phyloP scores from a whole-genome alignment of 2,329 filamentous ascomycete genomes.

The Colletotrichum caudatum region DNA sequence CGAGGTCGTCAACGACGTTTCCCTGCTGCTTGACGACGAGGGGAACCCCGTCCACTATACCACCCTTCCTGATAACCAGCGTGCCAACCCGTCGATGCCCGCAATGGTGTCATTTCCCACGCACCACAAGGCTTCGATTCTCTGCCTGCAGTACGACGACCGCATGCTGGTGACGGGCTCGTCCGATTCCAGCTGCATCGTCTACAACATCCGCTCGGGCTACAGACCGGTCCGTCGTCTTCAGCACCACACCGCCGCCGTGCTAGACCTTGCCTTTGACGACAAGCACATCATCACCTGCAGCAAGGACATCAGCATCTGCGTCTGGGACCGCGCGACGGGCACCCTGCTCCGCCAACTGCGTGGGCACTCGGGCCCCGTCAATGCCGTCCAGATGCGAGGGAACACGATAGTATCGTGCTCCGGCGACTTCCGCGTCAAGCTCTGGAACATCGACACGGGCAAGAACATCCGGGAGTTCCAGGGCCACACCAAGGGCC shows the following conservation, averaged over 20 bases:
- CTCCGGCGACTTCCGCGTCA: slow-evolving; percentile 91
- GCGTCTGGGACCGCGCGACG: slow-evolving; percentile 90
- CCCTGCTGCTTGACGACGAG: slow-evolving; percentile 64
- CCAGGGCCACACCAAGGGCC: slow-evolving; percentile 87
- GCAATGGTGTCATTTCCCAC: slow-evolving; percentile 67
- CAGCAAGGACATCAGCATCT: slow-evolving; percentile 94
- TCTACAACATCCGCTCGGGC: slow-evolving; percentile 84
- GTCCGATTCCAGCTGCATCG: slow-evolving; percentile 90
- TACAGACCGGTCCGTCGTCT: slow-evolving; percentile 86
- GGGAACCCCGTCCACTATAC: slow-evolving; percentile 68
- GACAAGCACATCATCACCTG: slow-evolving; percentile 94
- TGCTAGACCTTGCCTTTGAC: slow-evolving; percentile 94
- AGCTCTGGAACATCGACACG: slow-evolving; percentile 94
- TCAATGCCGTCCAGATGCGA: slow-evolving; percentile 95
- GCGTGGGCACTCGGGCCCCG: slow-evolving; percentile 87
- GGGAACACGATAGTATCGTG: slow-evolving; percentile 94
- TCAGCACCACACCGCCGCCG: slow-evolving; percentile 83
- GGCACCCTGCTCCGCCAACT: slow-evolving; percentile 82
- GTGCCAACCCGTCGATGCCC: slow-evolving; percentile 62
- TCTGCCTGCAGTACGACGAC: slow-evolving; percentile 95
- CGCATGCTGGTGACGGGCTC: slow-evolving; percentile 94
- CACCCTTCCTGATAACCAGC: slow-evolving; percentile 63
- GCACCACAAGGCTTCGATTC: slow-evolving; percentile 91
- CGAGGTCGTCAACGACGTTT: slow-evolving; percentile 66
- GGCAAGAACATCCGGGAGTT: slow-evolving; percentile 93